Evolutionary conservation across 176 grass and related monocot species (phyloP), one percentile per base, ranked within the genome.

Genomic region (Oryza rufipogon): DNA sequence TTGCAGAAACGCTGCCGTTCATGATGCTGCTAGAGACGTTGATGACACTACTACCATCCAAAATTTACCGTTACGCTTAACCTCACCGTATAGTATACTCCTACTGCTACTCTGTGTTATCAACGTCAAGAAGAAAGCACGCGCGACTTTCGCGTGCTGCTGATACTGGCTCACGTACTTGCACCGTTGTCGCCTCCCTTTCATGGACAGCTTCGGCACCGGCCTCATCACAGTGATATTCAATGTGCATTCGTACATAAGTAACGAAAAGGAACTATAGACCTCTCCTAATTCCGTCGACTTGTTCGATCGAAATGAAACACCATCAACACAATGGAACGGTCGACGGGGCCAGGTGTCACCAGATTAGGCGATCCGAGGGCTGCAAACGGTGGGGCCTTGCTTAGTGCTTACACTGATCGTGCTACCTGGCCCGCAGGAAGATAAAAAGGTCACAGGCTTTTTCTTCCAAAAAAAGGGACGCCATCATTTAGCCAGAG

Each of bases 331-430:
- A 30, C 44, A 71, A 16, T 38, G 65, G 54, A 82, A 82, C 66
- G 28, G 71, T 80, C 33, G 17, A 61, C 20, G 70, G 69, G 77
- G 51, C 56, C 66, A n/a, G 16, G 36, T 42, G 77, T 5, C 71
- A 76, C 6, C 78, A 12, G 65, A 70, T 34, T 46, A 63, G 19
- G 32, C 17, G 51, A 70, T 34, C 33, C 22, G 14, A 70, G 20
- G 64, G 54, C 14, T 77, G 79, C 51, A 44, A 44, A 52, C 65
- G 63, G 82, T 80, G 71, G 87, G 87, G 82, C 49, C 61, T n/a
- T 13, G n/a, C 38, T 65, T n/a, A n/a, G 5, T 30, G 70, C 68
- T 46, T 11, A 38, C 49, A 38, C 49, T 83, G 67, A 65, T 76
- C 30, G 9, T 83, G 73, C 41, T 65, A 64, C 39, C 19, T 11